Conservation (phyloP, 1,139 yeast species). For the Geotrichum fermentans region DNA sequence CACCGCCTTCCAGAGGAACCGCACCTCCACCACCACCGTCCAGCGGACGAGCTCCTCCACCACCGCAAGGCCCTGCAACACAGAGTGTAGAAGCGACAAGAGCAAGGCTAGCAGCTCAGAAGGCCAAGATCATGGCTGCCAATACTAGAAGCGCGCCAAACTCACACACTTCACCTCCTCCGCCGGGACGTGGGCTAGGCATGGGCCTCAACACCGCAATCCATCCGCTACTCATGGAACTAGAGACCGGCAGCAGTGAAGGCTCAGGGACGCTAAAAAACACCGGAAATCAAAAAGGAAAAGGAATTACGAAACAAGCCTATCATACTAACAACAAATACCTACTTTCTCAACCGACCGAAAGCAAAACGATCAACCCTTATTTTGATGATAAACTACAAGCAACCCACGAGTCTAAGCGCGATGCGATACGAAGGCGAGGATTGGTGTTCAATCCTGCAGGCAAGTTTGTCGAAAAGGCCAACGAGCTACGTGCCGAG, state of each 20-base stretch:
- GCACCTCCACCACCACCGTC: conserved; percentile 10
- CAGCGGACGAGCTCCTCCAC: not conserved
- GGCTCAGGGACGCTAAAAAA: not conserved
- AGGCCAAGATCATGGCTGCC: not conserved
- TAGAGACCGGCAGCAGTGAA: conserved; percentile 4
- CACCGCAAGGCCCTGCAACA: not conserved
- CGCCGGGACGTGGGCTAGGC: conserved; percentile 22
- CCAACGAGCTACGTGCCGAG: conserved; percentile 47
- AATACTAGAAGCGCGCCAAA: not conserved
- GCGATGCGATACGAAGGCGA: conserved; percentile 35
- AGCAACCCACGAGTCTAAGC: conserved; percentile 27
- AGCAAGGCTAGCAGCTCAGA: conserved; percentile 10
- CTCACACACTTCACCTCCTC: not conserved
- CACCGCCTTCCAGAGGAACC: conserved; percentile 1
- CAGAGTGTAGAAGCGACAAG: conserved; percentile 1
- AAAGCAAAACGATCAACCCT: conserved; percentile 37
- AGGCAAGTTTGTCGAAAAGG: conserved; percentile 61
- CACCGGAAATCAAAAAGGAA: not conserved
- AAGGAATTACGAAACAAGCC: not conserved
- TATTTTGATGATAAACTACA: conserved; percentile 46
- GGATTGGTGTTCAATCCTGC: conserved; percentile 50
- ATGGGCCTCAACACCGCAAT: conserved; percentile 51
- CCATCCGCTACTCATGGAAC: conserved; percentile 53
- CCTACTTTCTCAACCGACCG: conserved; percentile 7
- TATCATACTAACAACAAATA: conserved; percentile 18